Percentiles rank a stretch among this genome's conserved stretches.
Evolutionary conservation across 768 basidiomycete species (phyloP).

Genomic region (Trametes cingulata): DNA sequence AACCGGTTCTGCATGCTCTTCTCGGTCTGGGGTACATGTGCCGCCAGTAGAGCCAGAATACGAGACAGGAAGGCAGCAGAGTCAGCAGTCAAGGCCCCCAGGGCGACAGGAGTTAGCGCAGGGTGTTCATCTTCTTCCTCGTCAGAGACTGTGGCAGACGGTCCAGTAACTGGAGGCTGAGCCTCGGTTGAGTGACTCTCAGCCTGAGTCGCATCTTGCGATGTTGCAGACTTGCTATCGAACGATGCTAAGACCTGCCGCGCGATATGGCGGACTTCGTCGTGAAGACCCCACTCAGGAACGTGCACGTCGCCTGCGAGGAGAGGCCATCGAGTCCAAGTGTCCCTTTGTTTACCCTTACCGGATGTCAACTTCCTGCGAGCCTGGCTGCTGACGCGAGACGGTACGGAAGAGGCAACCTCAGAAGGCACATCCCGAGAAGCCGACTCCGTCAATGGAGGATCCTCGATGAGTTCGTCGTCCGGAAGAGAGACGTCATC

Average conservation of each 20-base stretch:
- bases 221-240: not conserved
- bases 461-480: conserved; percentile 30
- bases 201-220: not conserved
- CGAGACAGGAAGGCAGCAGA: conserved; percentile 49
- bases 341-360: conserved; percentile 39
- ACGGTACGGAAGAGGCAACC: not conserved
- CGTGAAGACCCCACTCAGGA: conserved; percentile 71
- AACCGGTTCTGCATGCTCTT: conserved; percentile 67
- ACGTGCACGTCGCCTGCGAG: conserved; percentile 56
- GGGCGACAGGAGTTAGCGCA: conserved; percentile 33
- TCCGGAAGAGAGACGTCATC: conserved; percentile 24
- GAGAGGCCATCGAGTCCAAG: conserved; percentile 81
- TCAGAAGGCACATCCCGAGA: not conserved
- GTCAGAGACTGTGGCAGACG: not conserved
- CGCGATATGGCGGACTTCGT: conserved; percentile 60
- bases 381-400: not conserved
- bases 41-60: conserved; percentile 54
- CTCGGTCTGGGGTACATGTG: conserved; percentile 54
- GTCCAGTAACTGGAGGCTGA: not conserved
- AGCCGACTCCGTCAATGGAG: conserved; percentile 9
- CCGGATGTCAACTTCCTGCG: conserved; percentile 24
- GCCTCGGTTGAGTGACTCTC: not conserved
- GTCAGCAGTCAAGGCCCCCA: conserved; percentile 42
- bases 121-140: conserved; percentile 33
- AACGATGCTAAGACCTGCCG: conserved; percentile 34